Evolutionary conservation across 1,284 basidiomycete species (phyloP).

Genomic region (Ustilago tritici): DNA sequence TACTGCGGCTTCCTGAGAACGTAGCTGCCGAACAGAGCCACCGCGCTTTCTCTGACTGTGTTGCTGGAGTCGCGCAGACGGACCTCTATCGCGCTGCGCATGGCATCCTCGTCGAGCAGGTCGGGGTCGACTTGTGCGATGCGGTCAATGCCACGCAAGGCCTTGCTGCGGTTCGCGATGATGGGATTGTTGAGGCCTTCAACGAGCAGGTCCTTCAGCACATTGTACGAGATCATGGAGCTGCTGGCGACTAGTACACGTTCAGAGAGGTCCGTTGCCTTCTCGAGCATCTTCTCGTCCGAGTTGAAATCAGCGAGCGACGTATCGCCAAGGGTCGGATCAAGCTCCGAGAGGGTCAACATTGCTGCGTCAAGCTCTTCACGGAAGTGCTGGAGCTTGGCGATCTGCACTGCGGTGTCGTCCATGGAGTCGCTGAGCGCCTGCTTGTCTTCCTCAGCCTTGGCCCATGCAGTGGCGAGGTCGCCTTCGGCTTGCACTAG

Average conservation of each 20-base stretch:
- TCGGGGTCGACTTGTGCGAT: constrained; percentile 53
- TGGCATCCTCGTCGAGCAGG: constrained; percentile 46
- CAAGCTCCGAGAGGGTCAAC: constrained; percentile 36
- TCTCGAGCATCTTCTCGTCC: constrained; percentile 32
- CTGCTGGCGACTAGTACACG: constrained; percentile 45
- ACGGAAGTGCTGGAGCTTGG: constrained; percentile 35
- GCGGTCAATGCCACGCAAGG: constrained; percentile 58
- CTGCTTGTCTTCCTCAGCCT: constrained; percentile 22
- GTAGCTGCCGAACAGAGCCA: constrained; percentile 94
- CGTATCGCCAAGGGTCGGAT: constrained; percentile 16
- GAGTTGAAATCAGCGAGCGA: constrained; percentile 18
- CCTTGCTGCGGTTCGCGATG: constrained; percentile 61
- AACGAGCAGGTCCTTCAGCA: constrained; percentile 48
- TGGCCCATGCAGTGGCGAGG: constrained; percentile 42
- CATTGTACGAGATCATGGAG: constrained; percentile 50
- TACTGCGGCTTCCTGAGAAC: constrained; percentile 87
- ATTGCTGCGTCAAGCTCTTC: constrained; percentile 43
- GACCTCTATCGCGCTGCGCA: constrained; percentile 78
- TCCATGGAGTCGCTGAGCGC: constrained; percentile 19
- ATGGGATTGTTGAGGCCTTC: constrained; percentile 51
- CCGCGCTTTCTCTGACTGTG: constrained; percentile 92
- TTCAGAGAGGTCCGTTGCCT: constrained; percentile 40
- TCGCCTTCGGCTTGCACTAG: constrained; percentile 58
- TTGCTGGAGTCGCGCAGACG: constrained; percentile 90
- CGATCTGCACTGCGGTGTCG: constrained; percentile 15